Base-by-base conservation (phyloP, 306 rosid species). In the Mucuna pruriens region DNA sequence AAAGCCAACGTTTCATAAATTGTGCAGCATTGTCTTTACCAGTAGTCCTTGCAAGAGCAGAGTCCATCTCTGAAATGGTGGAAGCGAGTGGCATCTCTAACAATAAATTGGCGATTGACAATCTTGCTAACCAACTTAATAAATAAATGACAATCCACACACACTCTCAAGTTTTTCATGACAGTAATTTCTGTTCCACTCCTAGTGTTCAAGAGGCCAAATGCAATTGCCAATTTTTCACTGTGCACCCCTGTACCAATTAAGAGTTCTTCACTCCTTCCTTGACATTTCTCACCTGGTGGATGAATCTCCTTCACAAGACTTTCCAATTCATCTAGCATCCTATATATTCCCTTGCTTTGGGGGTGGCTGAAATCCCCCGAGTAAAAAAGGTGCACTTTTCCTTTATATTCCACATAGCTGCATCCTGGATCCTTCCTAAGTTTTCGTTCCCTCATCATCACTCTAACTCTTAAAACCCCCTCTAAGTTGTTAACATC, bases 11-110 rank as follows among this genome's bases (percentile, higher is more conserved):
- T 54, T 54, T 31, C 71, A 38, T 20, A 52, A 83, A 40, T 4
- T 12, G 22, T 11, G 54, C 20, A 9, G 45, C 73, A 73, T 38
- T 74, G 49, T 31, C 44, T 75, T 84, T 83, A 92, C 97, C 98
- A 95, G 77, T 89, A 95, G 78, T 92, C 97, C 80, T 85, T 92
- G 88, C 99, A 93, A 78, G 97, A 93, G 84, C 99, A 93, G 33
- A 79, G 23, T 5, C 99, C 99, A 29, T 91, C 80, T 62, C 84
- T 84, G 77, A 95, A 93, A 88, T 89, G 97, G 83, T 95, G 99
- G 74, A 95, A 95, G 65, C 97, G 94, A 52, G 95, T 90, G 15
- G 97, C 91, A 49, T 95, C 99, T 88, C 97, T 85, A 46, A 95
- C 88, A 69, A 94, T 85, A 75, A 93, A 89, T 67, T 82, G 88